Evolutionary conservation across 306 rosid species (phyloP).

Genomic region (Trifolium pratense): DNA sequence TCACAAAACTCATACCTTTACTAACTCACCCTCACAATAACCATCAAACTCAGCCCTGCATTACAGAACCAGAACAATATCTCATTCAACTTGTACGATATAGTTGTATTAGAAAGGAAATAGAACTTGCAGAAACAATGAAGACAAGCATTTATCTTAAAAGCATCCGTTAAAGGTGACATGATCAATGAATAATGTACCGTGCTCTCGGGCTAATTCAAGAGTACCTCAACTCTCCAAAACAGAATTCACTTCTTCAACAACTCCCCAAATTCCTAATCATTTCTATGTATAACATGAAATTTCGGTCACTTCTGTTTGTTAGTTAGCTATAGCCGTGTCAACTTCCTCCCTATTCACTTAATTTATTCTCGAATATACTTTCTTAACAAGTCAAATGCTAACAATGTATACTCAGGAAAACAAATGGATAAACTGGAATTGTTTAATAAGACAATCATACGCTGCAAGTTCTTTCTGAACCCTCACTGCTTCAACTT

Average conservation of each 20-base stretch:
- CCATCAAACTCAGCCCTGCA: conserved; percentile 95
- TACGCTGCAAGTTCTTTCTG: conserved; percentile 22
- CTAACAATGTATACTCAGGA: neutral
- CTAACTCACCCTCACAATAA: conserved; percentile 88
- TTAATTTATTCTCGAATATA: neutral
- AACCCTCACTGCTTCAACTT: conserved; percentile 18
- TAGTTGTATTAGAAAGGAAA: conserved; percentile 1
- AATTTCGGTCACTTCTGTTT: neutral
- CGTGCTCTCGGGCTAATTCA: neutral
- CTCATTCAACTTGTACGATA: conserved; percentile 1
- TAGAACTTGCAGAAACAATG: conserved; percentile 3
- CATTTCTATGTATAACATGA: neutral
- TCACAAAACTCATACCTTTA: conserved; percentile 61
- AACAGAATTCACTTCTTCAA: conserved; percentile 10
- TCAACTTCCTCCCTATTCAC: conserved; percentile 5
- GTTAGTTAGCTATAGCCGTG: neutral
- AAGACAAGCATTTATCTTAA: neutral
- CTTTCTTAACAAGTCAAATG: neutral
- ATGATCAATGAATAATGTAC: neutral
- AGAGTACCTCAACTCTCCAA: neutral
- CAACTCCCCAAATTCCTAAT: conserved; percentile 6
- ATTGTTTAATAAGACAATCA: neutral
- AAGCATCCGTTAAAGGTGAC: neutral
- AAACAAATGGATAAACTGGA: neutral
- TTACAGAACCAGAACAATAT: conserved; percentile 42